Conservation (phyloP, 1,284 basidiomycete genomes). For the Coniferiporia weirii region DNA sequence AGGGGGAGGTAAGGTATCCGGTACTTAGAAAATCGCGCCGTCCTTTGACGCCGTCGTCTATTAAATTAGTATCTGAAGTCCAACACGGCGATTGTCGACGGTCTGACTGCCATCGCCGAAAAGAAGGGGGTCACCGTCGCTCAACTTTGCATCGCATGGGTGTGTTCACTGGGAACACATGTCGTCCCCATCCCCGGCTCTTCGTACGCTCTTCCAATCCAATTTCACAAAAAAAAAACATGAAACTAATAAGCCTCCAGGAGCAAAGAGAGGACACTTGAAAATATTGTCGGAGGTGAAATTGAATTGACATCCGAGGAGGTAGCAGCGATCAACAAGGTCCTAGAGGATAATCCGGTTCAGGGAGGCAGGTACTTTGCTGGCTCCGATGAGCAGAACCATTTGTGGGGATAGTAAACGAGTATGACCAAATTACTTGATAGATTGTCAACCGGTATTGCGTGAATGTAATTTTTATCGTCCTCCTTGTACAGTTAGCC, state of each 20-base stretch:
- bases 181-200: conserved; percentile 44
- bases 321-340: conserved; percentile 28
- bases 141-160: conserved; percentile 59
- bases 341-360: conserved; percentile 21
- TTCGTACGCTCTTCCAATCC: conserved; percentile 22
- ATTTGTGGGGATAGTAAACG: conserved; percentile 5
- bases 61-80: conserved; percentile 37
- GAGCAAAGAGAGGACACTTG: conserved; percentile 30
- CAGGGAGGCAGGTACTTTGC: conserved; percentile 18
- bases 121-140: conserved; percentile 43
- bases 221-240: background rate
- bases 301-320: conserved; percentile 30
- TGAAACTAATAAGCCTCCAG: conserved; percentile 12
- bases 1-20: conserved; percentile 25
- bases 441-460: too few relatives aligned
- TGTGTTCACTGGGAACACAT: conserved; percentile 35
- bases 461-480: too few relatives aligned
- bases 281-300: conserved; percentile 33
- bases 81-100: conserved; percentile 50
- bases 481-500: too few relatives aligned
- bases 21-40: conserved; percentile 23
- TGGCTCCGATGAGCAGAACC: background rate
- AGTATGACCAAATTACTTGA: background rate
- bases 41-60: conserved; percentile 2
- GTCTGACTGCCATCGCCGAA: conserved; percentile 38